Evolutionary conservation across 2,329 filamentous ascomycete species (phyloP), one percentile per base, ranked within the genome.

Genomic region (Xylaria sp.): DNA sequence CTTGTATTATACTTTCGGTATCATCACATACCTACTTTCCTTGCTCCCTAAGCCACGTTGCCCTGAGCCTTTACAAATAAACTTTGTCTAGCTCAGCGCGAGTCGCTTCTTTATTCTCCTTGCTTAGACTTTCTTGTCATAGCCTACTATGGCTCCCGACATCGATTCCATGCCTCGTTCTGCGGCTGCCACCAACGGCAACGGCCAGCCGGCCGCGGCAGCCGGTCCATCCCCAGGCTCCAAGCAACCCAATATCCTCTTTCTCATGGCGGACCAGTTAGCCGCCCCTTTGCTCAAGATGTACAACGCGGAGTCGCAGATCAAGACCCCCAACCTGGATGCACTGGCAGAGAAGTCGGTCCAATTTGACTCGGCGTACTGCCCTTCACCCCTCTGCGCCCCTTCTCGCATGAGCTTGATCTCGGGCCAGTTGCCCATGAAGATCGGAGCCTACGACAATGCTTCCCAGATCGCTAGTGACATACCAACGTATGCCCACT

Each of bases 251-350:
- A 92, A 92, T 73, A 90, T 93, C 63, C 80, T 92, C 43, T 96
- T 94, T 79, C 95, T 97, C 76, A 96, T 97, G 92, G 92, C 92
- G 50, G 92, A 97, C 75, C 92, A 97, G 77, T 85, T 97, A 72
- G 90, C 92, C 17, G 92, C 92, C 22, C 92, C 92, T 17, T 83
- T 92, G 64, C 84, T 97, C 63, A 93, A 92, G 77, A 93, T 96
- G 78, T 92, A 97, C 78, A 92, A 97, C 73, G 83, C 87, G 42
- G 80, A 88, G 48, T 96, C 92, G 1, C 89, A 90, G 70, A 96
- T 97, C 80, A 90, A 92, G 75, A 97, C 92, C 1, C 92, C 92
- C 44, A 87, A 97, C 75, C 83, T 97, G 56, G 91, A 97, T 74
- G 83, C 85, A 47, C 81, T 97, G 59, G 91, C 92, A 1, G 84